Percentiles rank a stretch among this genome's conserved stretches.
These are phyloP conservation scores for Trichoderma atroviride DNA, from an alignment of 2,329 filamentous ascomycete species.

Conservation along the genomic window DNA sequence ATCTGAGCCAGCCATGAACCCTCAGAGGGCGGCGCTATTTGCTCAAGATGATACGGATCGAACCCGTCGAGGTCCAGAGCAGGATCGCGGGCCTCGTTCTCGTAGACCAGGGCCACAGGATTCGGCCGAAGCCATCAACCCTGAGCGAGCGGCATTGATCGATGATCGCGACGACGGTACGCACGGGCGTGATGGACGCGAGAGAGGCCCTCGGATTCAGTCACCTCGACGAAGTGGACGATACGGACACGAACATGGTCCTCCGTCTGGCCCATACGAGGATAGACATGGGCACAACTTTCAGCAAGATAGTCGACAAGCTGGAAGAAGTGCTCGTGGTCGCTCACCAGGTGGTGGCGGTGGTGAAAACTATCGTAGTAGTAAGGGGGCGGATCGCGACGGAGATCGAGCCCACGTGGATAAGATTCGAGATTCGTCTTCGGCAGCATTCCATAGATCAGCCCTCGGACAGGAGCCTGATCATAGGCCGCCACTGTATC, in stretches of 20 bases:
- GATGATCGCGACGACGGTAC: constrained; percentile 43
- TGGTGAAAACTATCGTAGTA: constrained; percentile 37
- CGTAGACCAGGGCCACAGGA: constrained; percentile 37
- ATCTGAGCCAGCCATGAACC: constrained; percentile 56
- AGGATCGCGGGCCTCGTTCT: constrained; percentile 36
- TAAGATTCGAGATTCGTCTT: constrained; percentile 44
- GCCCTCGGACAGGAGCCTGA: constrained; percentile 50
- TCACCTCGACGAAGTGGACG: constrained; percentile 53
- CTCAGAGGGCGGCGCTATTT: constrained; percentile 57
- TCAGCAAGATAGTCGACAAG: constrained; percentile 38
- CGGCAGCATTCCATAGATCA: constrained; percentile 42
- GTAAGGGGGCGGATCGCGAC: constrained; percentile 47
- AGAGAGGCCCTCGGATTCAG: constrained; percentile 45
- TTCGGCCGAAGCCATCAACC: constrained; percentile 48
- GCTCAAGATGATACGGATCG: constrained; percentile 40
- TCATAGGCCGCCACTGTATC: constrained; percentile 54
- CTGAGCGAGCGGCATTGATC: constrained; percentile 51
- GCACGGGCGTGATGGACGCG: constrained; percentile 47
- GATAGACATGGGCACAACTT: constrained; percentile 51
- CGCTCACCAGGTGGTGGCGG: constrained; percentile 34
- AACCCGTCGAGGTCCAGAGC: constrained; percentile 34
- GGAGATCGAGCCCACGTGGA: constrained; percentile 38
- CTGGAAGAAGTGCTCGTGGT: constrained; percentile 39
- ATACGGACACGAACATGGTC: constrained; percentile 37
- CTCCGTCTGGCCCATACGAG: constrained; percentile 47